Base-by-base conservation (phyloP, 345 rosid genomes). In the Sisymbrium altissimum region DNA sequence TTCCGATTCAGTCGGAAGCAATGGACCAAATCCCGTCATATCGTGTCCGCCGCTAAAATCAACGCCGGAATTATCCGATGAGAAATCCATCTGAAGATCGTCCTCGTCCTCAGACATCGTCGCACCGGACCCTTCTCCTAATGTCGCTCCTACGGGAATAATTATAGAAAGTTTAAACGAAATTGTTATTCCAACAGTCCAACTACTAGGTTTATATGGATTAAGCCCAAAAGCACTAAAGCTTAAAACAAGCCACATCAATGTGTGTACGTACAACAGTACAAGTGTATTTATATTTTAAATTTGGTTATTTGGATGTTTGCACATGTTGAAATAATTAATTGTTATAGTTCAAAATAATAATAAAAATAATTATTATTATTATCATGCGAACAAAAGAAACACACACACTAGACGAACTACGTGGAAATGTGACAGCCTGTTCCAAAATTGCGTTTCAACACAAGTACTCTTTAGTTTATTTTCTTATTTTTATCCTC, bases 81-180 rank as follows among this genome's bases (percentile, higher is more conserved):
- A 83, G 79, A 86, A 91, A 57, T 91, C 97, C 91, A 89, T 88
- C 21, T 77, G 96, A 68, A 89, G 72, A 11, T 92, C 99, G 30
- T 95, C 99, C 65, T 95, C 99, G 50, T 95, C 99, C 33, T 95
- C 99, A 3, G 99, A 91, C 99, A 95, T 95, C 5, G 97, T 89
- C 14, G 99, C 93, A 11, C 96, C 97, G 0, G 87, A 85, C 13
- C 99, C 97, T 83, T 95, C 99, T 13, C 96, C 91, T 66, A 90
- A 78, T 19, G 81, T 81, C 9, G 78, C 86, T 76, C 99, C 99
- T 95, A 59, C 41, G 4, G 15, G 6, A 44, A 38, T 8, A 5
- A n/a, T n/a, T n/a, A 39, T 0, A 45, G 79, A 14, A 63, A 23
- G 18, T 0, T 25, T 25, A 9, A 65, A 48, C 9, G 17, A 32